Percentiles rank a stretch among this genome's conserved stretches.
Conservation (phyloP, 139 green algal species). For the Tetratostichococcus sp. region DNA sequence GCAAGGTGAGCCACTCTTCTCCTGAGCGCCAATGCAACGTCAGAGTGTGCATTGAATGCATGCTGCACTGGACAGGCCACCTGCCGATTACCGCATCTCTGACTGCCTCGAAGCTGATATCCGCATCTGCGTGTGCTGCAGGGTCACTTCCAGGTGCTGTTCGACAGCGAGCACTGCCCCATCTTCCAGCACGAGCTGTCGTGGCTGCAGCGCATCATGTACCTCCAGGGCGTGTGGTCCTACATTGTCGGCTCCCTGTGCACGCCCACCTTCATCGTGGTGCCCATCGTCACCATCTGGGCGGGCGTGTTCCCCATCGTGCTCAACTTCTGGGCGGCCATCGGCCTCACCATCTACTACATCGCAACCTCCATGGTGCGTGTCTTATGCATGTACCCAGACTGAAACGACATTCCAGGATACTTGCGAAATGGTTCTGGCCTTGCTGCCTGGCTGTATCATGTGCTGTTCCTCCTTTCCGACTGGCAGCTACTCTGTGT, state of each 20-base stretch:
- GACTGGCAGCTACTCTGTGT: background rate
- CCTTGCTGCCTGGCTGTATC: no score
- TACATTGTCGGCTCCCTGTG: constrained; percentile 34
- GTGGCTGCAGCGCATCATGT: constrained; percentile 30
- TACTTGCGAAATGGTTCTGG: no score
- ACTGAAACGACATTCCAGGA: no score
- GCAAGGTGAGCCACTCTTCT: constrained; percentile 60
- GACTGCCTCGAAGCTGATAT: no score
- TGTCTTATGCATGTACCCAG: no score
- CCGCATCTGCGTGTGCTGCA: constrained; percentile 5
- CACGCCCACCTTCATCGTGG: constrained; percentile 31
- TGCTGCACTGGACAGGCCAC: no score
- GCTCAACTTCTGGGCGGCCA: constrained; percentile 54
- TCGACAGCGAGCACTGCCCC: constrained; percentile 30
- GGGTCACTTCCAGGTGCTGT: constrained; percentile 32
- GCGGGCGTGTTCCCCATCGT: constrained; percentile 59
- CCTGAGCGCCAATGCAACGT: no score
- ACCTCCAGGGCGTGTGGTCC: constrained; percentile 32
- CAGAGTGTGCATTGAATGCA: no score
- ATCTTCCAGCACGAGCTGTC: constrained; percentile 27
- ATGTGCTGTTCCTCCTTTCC: no score
- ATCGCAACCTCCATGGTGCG: constrained; percentile 21
- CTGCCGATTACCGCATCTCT: no score
- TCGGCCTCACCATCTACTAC: constrained; percentile 42
- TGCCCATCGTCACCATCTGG: constrained; percentile 42